Evolutionary conservation across 768 basidiomycete genomes (phyloP), one percentile per base, ranked within the genome.

Genomic region (Austroboletus eburneus): DNA sequence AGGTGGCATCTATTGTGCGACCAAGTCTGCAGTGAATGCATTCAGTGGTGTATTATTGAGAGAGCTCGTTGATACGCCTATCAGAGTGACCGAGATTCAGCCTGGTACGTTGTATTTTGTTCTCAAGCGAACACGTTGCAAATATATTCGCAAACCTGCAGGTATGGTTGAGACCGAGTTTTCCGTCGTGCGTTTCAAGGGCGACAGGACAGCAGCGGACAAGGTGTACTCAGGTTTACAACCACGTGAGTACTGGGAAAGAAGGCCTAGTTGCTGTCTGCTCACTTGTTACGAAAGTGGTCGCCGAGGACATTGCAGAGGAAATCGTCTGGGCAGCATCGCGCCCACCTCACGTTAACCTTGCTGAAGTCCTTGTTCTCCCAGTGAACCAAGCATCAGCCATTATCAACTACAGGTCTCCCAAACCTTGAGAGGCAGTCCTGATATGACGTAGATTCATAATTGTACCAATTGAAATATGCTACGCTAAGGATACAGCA

Each of bases 291-390:
- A 16, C 25, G 20, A 25, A 58, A 93, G 89, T 95, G 65, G 76
- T 78, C 6, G 82, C 85, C 7, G 76, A 85, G 49, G 93, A 97
- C 61, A 86, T 97, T 38, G 96, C 96, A 1, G 96, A 99, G 64
- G 93, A 98, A 68, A 94, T 99, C 59, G 92, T 95, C 17, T 99
- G 95, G 95, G 84, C 84, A 13, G 95, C 96, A 17, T 77, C 87
- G 10, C 83, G 94, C 34, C 94, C 94, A 10, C 75, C 88, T 33
- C 94, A 95, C 60, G 90, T 97, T 37, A 93, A 97, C 62, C 76
- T 97, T 35, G 91, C 90, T 1, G 86, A 92, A 59, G 67, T 88
- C 10, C 78, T 80, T 46, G 75, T 91, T 37, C 78, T 89, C 55
- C 88, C 88, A 2, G 83, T 84, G 24, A 88, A 88, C 62, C 88